phyloP scores from a whole-genome alignment of 2,329 filamentous ascomycete species.

The Aspergillus sp. region DNA sequence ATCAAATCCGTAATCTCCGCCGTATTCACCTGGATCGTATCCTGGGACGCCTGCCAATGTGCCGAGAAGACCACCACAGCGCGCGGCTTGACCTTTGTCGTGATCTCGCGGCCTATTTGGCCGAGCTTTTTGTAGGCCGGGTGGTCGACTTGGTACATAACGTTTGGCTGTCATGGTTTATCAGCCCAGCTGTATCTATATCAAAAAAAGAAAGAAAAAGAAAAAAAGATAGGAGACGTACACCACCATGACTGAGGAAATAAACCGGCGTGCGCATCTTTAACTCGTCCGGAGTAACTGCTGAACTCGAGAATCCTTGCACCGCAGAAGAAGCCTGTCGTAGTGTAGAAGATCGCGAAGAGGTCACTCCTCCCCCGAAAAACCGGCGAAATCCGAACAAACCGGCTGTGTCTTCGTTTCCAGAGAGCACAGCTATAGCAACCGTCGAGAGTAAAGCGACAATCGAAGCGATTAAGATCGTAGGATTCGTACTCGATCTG shows the following conservation, averaged over 20 bases:
- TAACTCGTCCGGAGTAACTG: background rate
- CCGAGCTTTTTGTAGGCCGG: slow-evolving; percentile 60
- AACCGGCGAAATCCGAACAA: slow-evolving; percentile 22
- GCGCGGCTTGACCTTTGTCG: slow-evolving; percentile 60
- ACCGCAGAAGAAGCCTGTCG: background rate
- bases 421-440: slow-evolving; percentile 12
- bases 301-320: slow-evolving; percentile 1
- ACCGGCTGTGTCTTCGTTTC: slow-evolving; percentile 16
- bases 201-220: background rate
- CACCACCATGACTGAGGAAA: slow-evolving; percentile 47
- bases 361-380: slow-evolving; percentile 9
- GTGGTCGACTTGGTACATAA: slow-evolving; percentile 63
- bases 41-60: slow-evolving; percentile 60
- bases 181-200: background rate
- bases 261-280: slow-evolving; percentile 44
- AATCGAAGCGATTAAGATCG: slow-evolving; percentile 11
- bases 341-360: slow-evolving; percentile 1
- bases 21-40: slow-evolving; percentile 59
- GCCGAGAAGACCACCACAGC: slow-evolving; percentile 71
- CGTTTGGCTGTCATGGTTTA: slow-evolving; percentile 42
- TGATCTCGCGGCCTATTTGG: slow-evolving; percentile 63
- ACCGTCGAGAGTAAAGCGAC: slow-evolving; percentile 15
- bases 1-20: slow-evolving; percentile 60
- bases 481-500: slow-evolving; percentile 1
- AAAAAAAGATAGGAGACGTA: slow-evolving; percentile 14